phyloP scores from a whole-genome alignment of 768 basidiomycete genomes.

The Pisolithus orientalis region DNA sequence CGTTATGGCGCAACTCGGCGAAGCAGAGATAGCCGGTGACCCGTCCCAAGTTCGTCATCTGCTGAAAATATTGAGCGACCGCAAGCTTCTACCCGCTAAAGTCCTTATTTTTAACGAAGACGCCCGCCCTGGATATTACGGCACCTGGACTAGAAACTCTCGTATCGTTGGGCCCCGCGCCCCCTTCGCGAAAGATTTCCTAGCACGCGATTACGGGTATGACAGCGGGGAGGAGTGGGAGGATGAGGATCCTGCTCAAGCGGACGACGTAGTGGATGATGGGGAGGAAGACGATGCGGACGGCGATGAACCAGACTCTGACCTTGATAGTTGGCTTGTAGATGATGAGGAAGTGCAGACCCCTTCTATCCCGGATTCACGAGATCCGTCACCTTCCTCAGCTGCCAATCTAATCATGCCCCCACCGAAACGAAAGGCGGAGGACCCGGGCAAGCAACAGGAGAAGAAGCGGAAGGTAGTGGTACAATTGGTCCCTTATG shows the following conservation, averaged over 20 bases:
- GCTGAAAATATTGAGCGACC: slow-evolving; percentile 54
- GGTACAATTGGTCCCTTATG: slow-evolving; percentile 71
- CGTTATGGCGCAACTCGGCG: slow-evolving; percentile 57
- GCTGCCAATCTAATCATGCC: slow-evolving; percentile 28
- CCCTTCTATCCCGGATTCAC: slow-evolving; percentile 35
- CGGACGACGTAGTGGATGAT: slow-evolving; percentile 63
- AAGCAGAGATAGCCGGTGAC: slow-evolving; percentile 75
- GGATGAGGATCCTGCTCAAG: slow-evolving; percentile 70
- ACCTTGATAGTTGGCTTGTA: slow-evolving; percentile 36
- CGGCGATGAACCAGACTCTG: slow-evolving; percentile 43
- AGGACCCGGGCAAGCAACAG: slow-evolving; percentile 36
- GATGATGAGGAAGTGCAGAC: slow-evolving; percentile 71
- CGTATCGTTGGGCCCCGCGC: slow-evolving; percentile 72
- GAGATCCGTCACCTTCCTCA: slow-evolving; percentile 29
- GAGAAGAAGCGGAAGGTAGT: slow-evolving; percentile 74
- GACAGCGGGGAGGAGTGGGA: slow-evolving; percentile 98
- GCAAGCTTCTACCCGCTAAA: slow-evolving; percentile 64
- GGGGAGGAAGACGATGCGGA: slow-evolving; percentile 64
- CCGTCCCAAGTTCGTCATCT: slow-evolving; percentile 61
- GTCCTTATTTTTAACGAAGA: slow-evolving; percentile 81
- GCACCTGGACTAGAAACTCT: slow-evolving; percentile 88
- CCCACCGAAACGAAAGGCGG: slow-evolving; percentile 61
- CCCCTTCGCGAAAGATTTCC: slow-evolving; percentile 74
- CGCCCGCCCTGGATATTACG: slow-evolving; percentile 86
- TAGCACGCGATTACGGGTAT: slow-evolving; percentile 81